Evolutionary conservation across 805 yeast genomes (phyloP).

Genomic region (Metschnikowia lochheadii): DNA sequence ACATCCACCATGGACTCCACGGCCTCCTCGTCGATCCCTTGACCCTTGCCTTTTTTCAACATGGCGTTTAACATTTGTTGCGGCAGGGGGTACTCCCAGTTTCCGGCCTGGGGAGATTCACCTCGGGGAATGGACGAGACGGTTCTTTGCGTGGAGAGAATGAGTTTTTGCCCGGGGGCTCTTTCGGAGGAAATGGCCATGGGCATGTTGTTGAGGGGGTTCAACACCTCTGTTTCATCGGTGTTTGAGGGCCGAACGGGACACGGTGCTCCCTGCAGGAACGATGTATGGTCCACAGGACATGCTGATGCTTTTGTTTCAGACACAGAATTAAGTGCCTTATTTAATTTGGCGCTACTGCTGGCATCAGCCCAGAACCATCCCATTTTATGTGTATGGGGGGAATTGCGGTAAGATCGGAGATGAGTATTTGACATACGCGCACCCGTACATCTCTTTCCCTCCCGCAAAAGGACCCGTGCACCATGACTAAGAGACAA

Average conservation of each 20-base stretch:
- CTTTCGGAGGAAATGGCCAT: slow-evolving; percentile 56
- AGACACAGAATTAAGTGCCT: no score
- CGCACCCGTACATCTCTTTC: not conserved
- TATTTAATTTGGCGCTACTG: not conserved
- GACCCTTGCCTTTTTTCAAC: slow-evolving; percentile 87
- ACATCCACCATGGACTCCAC: slow-evolving; percentile 96
- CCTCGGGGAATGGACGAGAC: slow-evolving; percentile 87
- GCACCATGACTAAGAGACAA: slow-evolving; percentile 1
- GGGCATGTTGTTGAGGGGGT: slow-evolving; percentile 92
- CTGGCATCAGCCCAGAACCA: slow-evolving; percentile 76
- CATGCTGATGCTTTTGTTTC: slow-evolving; percentile 10
- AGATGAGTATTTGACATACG: not conserved
- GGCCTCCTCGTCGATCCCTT: slow-evolving; percentile 89
- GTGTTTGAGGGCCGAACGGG: slow-evolving; percentile 8
- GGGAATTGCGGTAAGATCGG: not conserved
- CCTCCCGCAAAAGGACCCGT: not conserved
- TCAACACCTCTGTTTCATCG: not conserved
- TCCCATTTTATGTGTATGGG: slow-evolving; percentile 54
- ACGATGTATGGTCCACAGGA: slow-evolving; percentile 13
- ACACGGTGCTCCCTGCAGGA: slow-evolving; percentile 13
- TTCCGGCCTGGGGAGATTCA: slow-evolving; percentile 54
- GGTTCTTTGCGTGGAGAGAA: slow-evolving; percentile 79
- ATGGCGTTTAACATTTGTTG: slow-evolving; percentile 99
- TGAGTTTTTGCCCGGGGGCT: slow-evolving; percentile 76
- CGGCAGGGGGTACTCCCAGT: slow-evolving; percentile 99